Conservation (phyloP, 192 early-diverging fungal genomes). For the Rhizoclosmatium sp. region DNA sequence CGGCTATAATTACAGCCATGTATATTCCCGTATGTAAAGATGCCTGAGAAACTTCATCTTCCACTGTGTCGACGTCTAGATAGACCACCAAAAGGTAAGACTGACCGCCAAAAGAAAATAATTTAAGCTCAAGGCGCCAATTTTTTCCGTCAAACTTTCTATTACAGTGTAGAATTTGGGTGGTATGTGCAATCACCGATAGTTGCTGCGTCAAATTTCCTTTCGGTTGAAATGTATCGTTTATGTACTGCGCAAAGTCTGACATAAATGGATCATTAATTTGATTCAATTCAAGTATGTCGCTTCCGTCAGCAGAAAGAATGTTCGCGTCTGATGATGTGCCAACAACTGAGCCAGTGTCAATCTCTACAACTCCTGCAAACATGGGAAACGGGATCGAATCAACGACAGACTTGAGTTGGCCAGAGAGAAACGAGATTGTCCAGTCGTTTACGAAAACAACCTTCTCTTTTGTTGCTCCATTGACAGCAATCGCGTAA, state of each 20-base stretch:
- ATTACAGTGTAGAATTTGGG: neutral
- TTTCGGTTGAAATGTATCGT: neutral
- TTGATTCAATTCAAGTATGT: neutral
- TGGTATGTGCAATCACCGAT: neutral
- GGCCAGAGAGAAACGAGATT: neutral
- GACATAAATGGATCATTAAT: neutral
- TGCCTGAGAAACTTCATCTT: neutral
- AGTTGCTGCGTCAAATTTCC: neutral
- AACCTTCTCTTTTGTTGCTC: neutral
- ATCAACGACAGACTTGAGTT: neutral
- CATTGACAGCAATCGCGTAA: neutral
- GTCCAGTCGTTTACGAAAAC: constrained; percentile 6
- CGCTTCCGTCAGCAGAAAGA: neutral
- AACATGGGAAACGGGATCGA: constrained; percentile 15
- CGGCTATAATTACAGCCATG: constrained; percentile 18
- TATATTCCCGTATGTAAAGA: neutral
- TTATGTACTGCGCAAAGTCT: neutral
- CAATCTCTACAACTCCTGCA: neutral
- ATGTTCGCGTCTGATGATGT: neutral
- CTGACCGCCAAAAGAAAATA: neutral
- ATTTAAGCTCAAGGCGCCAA: neutral
- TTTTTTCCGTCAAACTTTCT: neutral
- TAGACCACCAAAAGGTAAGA: neutral
- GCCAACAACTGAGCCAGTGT: neutral
- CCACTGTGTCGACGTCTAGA: neutral